phyloP scores from a whole-genome alignment of 148 eudicot genomes.

The Arbutus unedo region DNA sequence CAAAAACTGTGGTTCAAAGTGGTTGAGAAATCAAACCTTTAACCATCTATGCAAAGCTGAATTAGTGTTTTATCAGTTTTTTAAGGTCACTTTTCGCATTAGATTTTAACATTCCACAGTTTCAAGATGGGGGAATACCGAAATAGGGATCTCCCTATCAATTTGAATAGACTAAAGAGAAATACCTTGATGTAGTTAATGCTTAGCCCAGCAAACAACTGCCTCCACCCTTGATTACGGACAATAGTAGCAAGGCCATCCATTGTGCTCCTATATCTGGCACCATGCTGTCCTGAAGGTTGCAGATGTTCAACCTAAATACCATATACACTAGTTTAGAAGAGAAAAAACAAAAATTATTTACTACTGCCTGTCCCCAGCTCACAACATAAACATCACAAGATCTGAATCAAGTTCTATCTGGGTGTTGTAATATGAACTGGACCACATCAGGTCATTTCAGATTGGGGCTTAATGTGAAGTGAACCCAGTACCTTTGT shows the following conservation, averaged over 20 bases:
- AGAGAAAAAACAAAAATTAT: neutral
- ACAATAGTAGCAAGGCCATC: slow-evolving; percentile 21
- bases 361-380: neutral
- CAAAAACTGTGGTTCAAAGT: neutral
- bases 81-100: neutral
- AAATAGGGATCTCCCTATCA: neutral
- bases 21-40: neutral
- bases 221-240: slow-evolving; percentile 26
- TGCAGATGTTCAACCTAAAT: slow-evolving; percentile 28
- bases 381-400: neutral
- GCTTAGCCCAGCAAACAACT: slow-evolving; percentile 30
- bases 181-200: slow-evolving; percentile 30
- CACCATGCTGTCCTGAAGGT: slow-evolving; percentile 14
- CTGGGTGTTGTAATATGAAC: neutral
- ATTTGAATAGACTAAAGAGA: neutral
- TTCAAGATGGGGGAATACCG: neutral
- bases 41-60: neutral
- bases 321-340: neutral
- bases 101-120: neutral
- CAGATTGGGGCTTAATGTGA: too few relatives aligned
- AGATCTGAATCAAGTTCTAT: neutral
- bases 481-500: too few relatives aligned
- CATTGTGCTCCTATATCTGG: slow-evolving; percentile 20
- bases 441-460: neutral
- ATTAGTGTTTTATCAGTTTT: neutral